phyloP scores from a whole-genome alignment of 495 filamentous ascomycete genomes.

The Physcia stellaris region DNA sequence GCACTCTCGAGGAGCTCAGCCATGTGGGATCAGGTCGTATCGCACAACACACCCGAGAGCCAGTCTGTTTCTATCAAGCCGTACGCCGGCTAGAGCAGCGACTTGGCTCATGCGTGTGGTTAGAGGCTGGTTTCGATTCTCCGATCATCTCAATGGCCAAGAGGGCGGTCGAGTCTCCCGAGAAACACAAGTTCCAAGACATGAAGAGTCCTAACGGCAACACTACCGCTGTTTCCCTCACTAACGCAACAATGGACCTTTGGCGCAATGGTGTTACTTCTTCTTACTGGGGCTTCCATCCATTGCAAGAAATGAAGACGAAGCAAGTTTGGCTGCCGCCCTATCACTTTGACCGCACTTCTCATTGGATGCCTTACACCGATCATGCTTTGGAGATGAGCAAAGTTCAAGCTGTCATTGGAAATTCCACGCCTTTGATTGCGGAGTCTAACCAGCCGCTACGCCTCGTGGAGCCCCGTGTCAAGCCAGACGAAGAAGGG shows the following conservation, averaged over 20 bases:
- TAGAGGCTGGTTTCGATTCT: slow-evolving; percentile 39
- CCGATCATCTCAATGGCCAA: slow-evolving; percentile 32
- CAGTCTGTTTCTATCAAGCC: slow-evolving; percentile 38
- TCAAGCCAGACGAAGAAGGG: no score
- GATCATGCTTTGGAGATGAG: slow-evolving; percentile 5
- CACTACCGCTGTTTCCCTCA: slow-evolving; percentile 25
- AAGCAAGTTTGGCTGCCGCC: slow-evolving; percentile 31
- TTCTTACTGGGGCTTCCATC: slow-evolving; percentile 35
- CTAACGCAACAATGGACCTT: slow-evolving; percentile 28
- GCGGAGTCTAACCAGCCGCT: not conserved
- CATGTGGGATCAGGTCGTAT: slow-evolving; percentile 11
- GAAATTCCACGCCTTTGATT: not conserved
- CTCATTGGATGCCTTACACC: slow-evolving; percentile 23
- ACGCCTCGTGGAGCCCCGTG: not conserved
- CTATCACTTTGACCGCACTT: slow-evolving; percentile 36
- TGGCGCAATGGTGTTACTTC: slow-evolving; percentile 31
- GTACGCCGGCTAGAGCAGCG: slow-evolving; percentile 26
- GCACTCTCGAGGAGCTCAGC: slow-evolving; percentile 6
- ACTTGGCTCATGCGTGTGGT: slow-evolving; percentile 25
- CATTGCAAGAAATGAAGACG: slow-evolving; percentile 23
- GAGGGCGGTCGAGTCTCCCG: slow-evolving; percentile 16
- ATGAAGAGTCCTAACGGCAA: slow-evolving; percentile 25
- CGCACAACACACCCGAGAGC: slow-evolving; percentile 31
- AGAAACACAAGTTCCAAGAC: slow-evolving; percentile 6
- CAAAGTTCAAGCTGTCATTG: not conserved